Base-by-base conservation (phyloP, 2,329 filamentous ascomycete species). In the Microsporum ferrugineum region DNA sequence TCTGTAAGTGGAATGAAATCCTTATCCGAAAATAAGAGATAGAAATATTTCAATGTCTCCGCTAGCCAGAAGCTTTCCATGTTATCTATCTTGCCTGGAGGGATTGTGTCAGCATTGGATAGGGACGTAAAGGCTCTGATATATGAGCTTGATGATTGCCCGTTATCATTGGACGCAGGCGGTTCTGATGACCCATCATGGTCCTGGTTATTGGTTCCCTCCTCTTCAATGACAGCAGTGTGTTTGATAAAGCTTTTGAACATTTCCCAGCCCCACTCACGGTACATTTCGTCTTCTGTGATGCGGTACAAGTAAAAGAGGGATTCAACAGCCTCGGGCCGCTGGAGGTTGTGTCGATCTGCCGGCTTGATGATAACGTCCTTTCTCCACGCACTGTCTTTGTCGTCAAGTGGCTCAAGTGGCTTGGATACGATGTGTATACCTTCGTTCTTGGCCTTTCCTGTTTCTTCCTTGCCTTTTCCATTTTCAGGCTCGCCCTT, bases 41-140 rank as follows among this genome's bases (percentile, higher is more conserved):
- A 99, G 72, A 99, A 88, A 73, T 99, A 99, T 76, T 99, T 99
- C 51, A 99, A 79, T 27, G 94, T 99, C 77, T 99, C 94, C 55
- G 94, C 91, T 79, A 99, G 83, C 94, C 94, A 99, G 77, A 97
- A 97, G 71, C 90, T 95, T 77, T 99, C 94, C 92, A 99, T 96
- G 68, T 97, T 97, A 74, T 99, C 92, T 63, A 84, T 81, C 53
- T 79, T 77, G 12, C 78, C 73, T 0, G 90, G 84, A 23, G 91
- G 91, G 7, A 94, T 75, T 3, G 76, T 75, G 66, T 87, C 85
- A 31, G 91, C 91, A 70, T 95, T 84, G 17, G 80, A 80, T 63
- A 97, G 79, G 66, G 88, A 91, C 0, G 89, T 90, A 71, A 95
- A 97, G 0, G 91, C 91, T 47, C 71, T 69, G 43, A 76, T 71